These are phyloP conservation scores for Naganishia sp. DNA, from an alignment of 1,284 basidiomycete genomes.

Conservation along the genomic window DNA sequence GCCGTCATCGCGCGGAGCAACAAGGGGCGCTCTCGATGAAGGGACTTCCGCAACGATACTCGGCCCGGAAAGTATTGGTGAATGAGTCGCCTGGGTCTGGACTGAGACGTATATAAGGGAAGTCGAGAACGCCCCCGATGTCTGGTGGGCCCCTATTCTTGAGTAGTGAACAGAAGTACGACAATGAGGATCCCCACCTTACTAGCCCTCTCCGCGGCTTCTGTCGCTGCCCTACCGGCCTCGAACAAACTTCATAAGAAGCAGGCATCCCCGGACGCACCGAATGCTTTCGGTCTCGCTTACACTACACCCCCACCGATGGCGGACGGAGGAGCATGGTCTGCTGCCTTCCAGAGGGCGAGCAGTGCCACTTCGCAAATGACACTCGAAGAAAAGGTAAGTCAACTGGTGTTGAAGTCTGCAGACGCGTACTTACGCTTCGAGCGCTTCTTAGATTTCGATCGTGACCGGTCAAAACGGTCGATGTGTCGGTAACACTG, in stretches of 20 bases:
- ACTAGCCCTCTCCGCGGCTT: conserved; percentile 20
- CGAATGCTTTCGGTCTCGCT: conserved; percentile 23
- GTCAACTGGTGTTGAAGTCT: neutral
- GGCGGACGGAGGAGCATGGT: conserved; percentile 42
- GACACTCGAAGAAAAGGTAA: conserved; percentile 55
- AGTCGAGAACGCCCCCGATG: neutral
- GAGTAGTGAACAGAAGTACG: too few species aligned
- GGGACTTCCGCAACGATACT: too few species aligned
- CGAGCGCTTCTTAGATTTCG: conserved; percentile 39
- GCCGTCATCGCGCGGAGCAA: too few species aligned
- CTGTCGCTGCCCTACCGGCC: conserved; percentile 8
- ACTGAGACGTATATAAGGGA: neutral
- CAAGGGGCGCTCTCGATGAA: too few species aligned
- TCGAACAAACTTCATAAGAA: conserved; percentile 15
- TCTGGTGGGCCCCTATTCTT: neutral
- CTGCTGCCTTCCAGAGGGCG: conserved; percentile 48
- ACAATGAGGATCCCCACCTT: conserved; percentile 22
- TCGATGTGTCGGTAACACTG: conserved; percentile 66
- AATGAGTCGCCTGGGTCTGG: too few species aligned
- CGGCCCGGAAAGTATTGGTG: too few species aligned
- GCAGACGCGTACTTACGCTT: neutral
- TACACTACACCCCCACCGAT: conserved; percentile 19
- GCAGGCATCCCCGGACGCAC: conserved; percentile 17
- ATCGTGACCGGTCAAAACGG: conserved; percentile 50
- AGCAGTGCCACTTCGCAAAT: conserved; percentile 51